Percentiles rank a stretch among this genome's conserved stretches.
Conservation (phyloP, 2,329 filamentous ascomycete genomes). For the Aureobasidium mangrovei region DNA sequence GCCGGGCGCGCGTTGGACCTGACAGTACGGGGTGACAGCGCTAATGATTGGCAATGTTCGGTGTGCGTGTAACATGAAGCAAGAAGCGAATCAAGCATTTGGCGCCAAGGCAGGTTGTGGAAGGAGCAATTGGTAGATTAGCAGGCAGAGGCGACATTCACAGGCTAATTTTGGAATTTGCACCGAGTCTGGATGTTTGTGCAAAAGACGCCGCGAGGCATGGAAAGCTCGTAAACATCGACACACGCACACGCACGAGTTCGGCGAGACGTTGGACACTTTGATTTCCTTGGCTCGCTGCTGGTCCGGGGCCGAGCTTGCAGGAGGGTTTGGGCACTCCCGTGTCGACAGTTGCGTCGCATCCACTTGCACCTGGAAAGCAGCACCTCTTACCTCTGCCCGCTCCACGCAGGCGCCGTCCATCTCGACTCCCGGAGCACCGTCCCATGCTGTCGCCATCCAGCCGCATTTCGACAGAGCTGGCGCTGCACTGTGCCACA, state of each 20-base stretch:
- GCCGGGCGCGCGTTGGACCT: too few relatives aligned
- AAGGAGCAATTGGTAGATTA: background rate
- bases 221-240: too few relatives aligned
- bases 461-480: background rate
- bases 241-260: too few relatives aligned
- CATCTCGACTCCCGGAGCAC: background rate
- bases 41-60: background rate
- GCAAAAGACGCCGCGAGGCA: too few relatives aligned
- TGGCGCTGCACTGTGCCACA: conserved; percentile 3
- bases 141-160: background rate
- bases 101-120: background rate
- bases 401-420: conserved; percentile 7
- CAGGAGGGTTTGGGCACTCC: too few relatives aligned
- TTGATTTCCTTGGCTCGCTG: too few relatives aligned
- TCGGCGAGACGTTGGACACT: too few relatives aligned
- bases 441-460: conserved; percentile 11
- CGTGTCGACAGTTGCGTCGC: too few relatives aligned
- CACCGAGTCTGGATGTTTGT: background rate
- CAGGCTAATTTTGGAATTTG: background rate
- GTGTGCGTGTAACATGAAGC: background rate
- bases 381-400: background rate
- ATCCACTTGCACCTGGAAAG: too few relatives aligned
- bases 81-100: conserved; percentile 1
- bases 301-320: too few relatives aligned
- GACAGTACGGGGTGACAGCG: background rate